Percentiles rank a stretch among this genome's conserved stretches.
These are phyloP conservation scores for Tricholoma sp. DNA, from an alignment of 768 basidiomycete species.

Conservation along the genomic window DNA sequence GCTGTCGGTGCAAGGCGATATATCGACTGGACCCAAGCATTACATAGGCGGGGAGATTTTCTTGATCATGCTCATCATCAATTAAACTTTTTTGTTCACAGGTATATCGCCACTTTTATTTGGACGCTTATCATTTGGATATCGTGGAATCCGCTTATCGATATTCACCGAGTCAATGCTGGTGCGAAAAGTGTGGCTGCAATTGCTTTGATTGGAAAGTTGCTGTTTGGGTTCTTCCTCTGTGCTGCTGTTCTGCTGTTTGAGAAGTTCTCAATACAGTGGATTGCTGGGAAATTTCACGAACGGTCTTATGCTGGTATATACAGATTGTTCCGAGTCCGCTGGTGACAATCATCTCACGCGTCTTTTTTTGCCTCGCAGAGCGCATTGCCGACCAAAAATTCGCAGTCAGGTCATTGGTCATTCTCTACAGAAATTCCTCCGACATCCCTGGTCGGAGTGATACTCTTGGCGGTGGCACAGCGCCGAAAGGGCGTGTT, in stretches of 20 bases:
- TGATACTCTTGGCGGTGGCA: slow-evolving; percentile 49
- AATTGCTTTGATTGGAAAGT: slow-evolving; percentile 52
- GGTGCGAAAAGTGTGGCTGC: slow-evolving; percentile 30
- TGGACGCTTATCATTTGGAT: slow-evolving; percentile 71
- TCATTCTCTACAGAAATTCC: slow-evolving; percentile 76
- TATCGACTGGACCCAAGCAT: slow-evolving; percentile 70
- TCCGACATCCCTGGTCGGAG: slow-evolving; percentile 63
- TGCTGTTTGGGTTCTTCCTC: slow-evolving; percentile 71
- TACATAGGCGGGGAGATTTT: slow-evolving; percentile 45
- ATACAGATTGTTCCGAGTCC: neutral
- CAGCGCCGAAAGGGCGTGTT: slow-evolving; percentile 28
- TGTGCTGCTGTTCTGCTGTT: slow-evolving; percentile 66
- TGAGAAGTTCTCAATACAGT: slow-evolving; percentile 85
- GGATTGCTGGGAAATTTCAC: slow-evolving; percentile 81
- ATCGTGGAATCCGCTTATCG: slow-evolving; percentile 67
- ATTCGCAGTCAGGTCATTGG: slow-evolving; percentile 64
- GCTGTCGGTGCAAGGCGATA: slow-evolving; percentile 69
- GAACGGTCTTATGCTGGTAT: slow-evolving; percentile 52
- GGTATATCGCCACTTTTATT: slow-evolving; percentile 60
- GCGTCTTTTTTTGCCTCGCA: slow-evolving; percentile 16
- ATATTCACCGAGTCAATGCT: slow-evolving; percentile 29
- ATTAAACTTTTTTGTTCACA: slow-evolving; percentile 6
- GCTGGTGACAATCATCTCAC: neutral
- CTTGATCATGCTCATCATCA: neutral
- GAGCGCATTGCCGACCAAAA: slow-evolving; percentile 85